Conservation (phyloP, 306 rosid species). For the Coriaria nepalensis region DNA sequence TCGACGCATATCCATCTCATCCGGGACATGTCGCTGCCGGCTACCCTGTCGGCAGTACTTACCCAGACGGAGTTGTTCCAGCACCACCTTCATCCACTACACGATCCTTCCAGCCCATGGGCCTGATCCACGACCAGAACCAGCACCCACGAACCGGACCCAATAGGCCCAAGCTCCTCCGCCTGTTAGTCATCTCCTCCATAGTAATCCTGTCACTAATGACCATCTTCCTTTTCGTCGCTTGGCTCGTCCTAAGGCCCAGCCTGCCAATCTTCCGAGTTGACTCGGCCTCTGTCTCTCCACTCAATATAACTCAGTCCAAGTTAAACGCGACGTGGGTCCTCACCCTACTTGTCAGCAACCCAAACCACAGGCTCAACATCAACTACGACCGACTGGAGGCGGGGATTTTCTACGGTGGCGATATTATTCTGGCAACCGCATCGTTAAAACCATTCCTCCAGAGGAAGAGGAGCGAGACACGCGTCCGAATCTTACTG, state of each 20-base stretch:
- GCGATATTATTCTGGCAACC: background rate
- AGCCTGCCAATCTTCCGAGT: conserved; percentile 14
- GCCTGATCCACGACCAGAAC: too few species aligned
- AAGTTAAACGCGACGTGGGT: conserved; percentile 17
- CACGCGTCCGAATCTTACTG: conserved; percentile 3
- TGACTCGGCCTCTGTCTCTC: conserved; percentile 15
- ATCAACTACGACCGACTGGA: conserved; percentile 10
- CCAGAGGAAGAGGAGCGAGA: conserved; percentile 4
- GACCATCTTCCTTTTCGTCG: conserved; percentile 2
- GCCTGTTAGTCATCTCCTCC: conserved; percentile 1
- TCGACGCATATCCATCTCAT: conserved; percentile 6
- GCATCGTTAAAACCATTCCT: conserved; percentile 8
- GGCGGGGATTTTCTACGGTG: conserved; percentile 8
- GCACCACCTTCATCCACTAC: conserved; percentile 5
- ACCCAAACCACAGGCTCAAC: conserved; percentile 12
- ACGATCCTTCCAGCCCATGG: background rate
- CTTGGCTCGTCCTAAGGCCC: conserved; percentile 11
- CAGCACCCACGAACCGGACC: background rate
- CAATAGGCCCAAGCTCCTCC: background rate
- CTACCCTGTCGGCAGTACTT: conserved; percentile 7
- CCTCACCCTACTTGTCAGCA: conserved; percentile 11
- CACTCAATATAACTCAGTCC: conserved; percentile 8
- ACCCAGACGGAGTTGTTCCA: background rate
- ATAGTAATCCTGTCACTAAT: background rate
- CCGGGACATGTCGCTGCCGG: conserved; percentile 11